Evolutionary conservation across 2,329 filamentous ascomycete species (phyloP), one percentile per base, ranked within the genome.

Genomic region (Juglanconis juglandina): DNA sequence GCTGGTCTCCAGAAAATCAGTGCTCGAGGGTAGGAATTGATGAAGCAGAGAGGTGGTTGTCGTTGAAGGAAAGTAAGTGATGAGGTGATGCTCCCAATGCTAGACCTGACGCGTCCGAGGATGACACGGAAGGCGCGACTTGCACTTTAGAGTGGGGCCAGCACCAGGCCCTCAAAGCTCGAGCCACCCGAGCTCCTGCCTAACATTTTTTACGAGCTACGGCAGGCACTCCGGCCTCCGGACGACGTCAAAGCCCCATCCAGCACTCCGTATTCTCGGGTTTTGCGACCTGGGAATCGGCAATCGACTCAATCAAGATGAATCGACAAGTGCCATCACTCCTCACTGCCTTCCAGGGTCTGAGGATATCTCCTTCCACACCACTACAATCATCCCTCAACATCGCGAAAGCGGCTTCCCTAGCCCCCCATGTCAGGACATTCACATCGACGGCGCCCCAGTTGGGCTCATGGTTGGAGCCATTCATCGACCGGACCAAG

Each of bases 391-490:
- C 44, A 24, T 76, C 77, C 65, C 67, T 72, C 58, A 73, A 67
- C 44, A 71, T 64, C 68, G 66, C 60, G 70, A 70, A 61, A 64
- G 48, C 65, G 34, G 67, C 53, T 66, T 66, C 58, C 57, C 66
- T 62, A 60, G 61, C 70, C 77, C 64, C 74, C 68, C 76, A 81
- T 78, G 74, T 73, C 66, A 84, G 89, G 72, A 77, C 84, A 63
- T 96, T 96, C 77, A 91, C 91, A 44, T 89, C 88, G 37, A 90
- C 90, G 14, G 63, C 81, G 70, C 65, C 78, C 65, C 70, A 77
- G 71, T 65, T 81, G 72, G 85, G 84, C 66, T 89, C 85, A 71
- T 98, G 93, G 92, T 89, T 98, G 52, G 84, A 90, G 60, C 94
- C 94, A 39, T 89, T 86, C 69, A 77, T 86, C 64, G 76, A 88